A percentile compares a stretch with the other conserved stretches of the same genome.
Evolutionary conservation across 2,329 filamentous ascomycete species (phyloP).

Genomic region (Hypocreales sp.): DNA sequence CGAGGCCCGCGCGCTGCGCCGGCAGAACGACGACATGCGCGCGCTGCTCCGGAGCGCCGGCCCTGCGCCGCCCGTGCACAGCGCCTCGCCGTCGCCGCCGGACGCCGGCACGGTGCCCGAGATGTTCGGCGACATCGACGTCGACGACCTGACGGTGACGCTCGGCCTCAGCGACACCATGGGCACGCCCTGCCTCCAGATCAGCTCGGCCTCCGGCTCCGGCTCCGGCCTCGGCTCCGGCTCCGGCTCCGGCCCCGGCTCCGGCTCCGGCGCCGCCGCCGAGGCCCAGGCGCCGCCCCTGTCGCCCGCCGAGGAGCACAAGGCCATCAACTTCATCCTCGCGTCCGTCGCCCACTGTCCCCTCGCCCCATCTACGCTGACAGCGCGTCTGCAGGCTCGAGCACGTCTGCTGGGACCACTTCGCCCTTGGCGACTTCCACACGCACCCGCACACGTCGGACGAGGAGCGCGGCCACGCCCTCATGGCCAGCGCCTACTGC

Average conservation of each 20-base stretch:
- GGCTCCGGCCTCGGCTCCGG: conserved; percentile 6
- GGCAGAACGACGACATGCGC: conserved; percentile 28
- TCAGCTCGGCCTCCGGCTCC: conserved; percentile 14
- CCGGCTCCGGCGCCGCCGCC: conserved; percentile 3
- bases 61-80: background rate
- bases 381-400: conserved; percentile 26
- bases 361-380: no score
- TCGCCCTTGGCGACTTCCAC: conserved; percentile 23
- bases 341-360: conserved; percentile 21
- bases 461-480: conserved; percentile 21
- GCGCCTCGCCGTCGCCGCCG: no score
- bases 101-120: conserved; percentile 6
- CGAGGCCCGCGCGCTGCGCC: conserved; percentile 19
- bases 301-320: conserved; percentile 24
- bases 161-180: conserved; percentile 25
- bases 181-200: conserved; percentile 25
- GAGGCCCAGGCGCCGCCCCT: conserved; percentile 14
- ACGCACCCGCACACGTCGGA: conserved; percentile 15
- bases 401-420: conserved; percentile 36
- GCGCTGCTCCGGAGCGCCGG: conserved; percentile 14
- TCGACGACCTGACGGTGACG: conserved; percentile 23
- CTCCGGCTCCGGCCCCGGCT: conserved; percentile 7
- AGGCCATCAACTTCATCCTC: conserved; percentile 37
- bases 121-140: conserved; percentile 17
- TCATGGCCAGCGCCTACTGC: conserved; percentile 28